Evolutionary conservation across 768 basidiomycete species (phyloP), one percentile per base, ranked within the genome.

Genomic region (Artomyces pyxidatus): DNA sequence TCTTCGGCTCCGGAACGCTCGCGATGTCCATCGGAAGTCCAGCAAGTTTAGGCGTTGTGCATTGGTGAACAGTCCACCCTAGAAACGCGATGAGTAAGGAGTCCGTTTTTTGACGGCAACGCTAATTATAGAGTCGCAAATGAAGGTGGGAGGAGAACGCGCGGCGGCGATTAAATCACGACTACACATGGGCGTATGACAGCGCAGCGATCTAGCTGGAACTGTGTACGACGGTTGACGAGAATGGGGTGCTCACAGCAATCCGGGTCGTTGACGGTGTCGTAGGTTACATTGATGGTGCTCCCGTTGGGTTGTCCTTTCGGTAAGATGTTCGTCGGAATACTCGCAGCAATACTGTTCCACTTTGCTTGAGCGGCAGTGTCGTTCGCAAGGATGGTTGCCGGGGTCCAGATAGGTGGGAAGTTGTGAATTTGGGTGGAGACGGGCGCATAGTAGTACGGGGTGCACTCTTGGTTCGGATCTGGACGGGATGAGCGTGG

Each of bases 1-100:
- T 78, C 9, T 62, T 58, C 27, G 81, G 80, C 77, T 81, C 78
- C 6, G 80, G 77, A 19, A 74, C 68, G n/a, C 51, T 58, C 0
- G 66, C 51, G 1, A 77, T 60, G 54, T 83, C 81, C 0, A 65
- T 52, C 0, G 68, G 62, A 1, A 83, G 47, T 0, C 73, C 72
- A 0, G 65, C 0, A 0, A 63, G 30, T 55, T 81, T 81, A 1
- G 80, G 78, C 2, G 58, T 72, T 0, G 60, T 64, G 56, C 81
- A 83, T 26, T 71, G 61, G 11, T 44, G 42, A 17, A 37, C 58
- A 1, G 73, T 67, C 75, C 75, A 78, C 75, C 74, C 56, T 57
- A 30, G 19, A 19, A 8, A n/a, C n/a, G n/a, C n/a, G n/a, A n/a
- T n/a, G n/a, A n/a, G n/a, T n/a, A n/a, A n/a, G n/a, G n/a, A n/a